These are phyloP conservation scores for Acmispon strigosus DNA, from an alignment of 306 rosid genomes.

Conservation along the genomic window DNA sequence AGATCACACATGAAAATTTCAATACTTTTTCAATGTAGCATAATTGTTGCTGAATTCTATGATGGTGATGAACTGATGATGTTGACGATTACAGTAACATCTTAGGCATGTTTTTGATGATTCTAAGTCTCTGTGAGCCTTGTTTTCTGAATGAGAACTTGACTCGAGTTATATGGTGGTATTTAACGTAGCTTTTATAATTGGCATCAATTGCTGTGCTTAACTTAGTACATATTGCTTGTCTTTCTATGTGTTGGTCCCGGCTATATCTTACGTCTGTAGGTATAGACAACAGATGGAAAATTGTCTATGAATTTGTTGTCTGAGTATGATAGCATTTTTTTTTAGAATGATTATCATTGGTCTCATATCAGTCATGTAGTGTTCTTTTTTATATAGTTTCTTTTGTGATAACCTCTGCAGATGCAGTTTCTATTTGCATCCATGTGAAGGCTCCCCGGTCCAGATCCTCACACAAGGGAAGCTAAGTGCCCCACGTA, in stretches of 20 bases:
- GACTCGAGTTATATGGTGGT: background rate
- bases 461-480: slow-evolving; percentile 94
- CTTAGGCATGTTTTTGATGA: slow-evolving; percentile 8
- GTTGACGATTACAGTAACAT: background rate
- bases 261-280: background rate
- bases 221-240: background rate
- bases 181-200: background rate
- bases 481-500: slow-evolving; percentile 95
- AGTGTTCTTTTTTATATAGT: slow-evolving; percentile 2
- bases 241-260: slow-evolving; percentile 5
- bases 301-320: slow-evolving; percentile 5
- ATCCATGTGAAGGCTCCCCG: slow-evolving; percentile 88
- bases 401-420: slow-evolving; percentile 11
- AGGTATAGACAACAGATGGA: background rate
- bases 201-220: slow-evolving; percentile 1
- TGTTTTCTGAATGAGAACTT: slow-evolving; percentile 7
- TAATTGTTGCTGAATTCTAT: background rate
- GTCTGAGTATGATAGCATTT: slow-evolving; percentile 2
- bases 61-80: background rate
- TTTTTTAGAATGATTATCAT: background rate
- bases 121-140: background rate
- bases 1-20: slow-evolving; percentile 4
- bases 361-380: background rate
- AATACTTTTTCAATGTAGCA: slow-evolving; percentile 5
- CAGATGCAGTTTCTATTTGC: slow-evolving; percentile 98